Percentiles rank a stretch among this genome's conserved stretches.
These are phyloP conservation scores for Graphiopsis chlorocephala DNA, from an alignment of 2,329 filamentous ascomycete species.

Conservation along the genomic window DNA sequence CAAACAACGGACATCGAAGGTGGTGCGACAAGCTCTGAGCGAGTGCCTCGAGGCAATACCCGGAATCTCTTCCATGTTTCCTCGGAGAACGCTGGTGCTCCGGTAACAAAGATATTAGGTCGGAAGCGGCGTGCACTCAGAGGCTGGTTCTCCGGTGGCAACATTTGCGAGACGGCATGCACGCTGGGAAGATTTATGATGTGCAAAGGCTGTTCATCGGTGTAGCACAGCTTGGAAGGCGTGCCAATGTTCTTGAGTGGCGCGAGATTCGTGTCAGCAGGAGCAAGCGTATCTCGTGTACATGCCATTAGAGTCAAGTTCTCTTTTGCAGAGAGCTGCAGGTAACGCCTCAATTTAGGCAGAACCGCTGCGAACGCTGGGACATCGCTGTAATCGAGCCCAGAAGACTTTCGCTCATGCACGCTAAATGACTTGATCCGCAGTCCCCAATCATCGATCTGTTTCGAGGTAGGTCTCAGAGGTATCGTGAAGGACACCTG, in stretches of 20 bases:
- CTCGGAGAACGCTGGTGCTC: neutral
- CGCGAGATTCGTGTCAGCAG: neutral
- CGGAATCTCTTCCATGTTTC: neutral
- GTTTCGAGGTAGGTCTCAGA: neutral
- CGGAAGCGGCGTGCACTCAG: constrained; percentile 2
- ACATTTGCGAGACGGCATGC: neutral
- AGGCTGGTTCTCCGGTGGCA: neutral
- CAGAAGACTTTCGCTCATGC: neutral
- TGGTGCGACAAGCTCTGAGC: neutral
- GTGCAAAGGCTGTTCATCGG: constrained; percentile 3
- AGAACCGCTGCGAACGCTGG: neutral
- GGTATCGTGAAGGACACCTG: neutral
- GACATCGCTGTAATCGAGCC: neutral
- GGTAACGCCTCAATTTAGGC: neutral
- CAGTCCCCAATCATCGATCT: neutral
- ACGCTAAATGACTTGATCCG: neutral
- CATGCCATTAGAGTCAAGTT: constrained; percentile 66
- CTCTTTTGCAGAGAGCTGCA: constrained; percentile 76
- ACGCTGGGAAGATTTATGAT: constrained; percentile 5
- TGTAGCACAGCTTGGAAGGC: neutral
- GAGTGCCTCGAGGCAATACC: neutral
- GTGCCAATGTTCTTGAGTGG: neutral
- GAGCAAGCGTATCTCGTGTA: neutral
- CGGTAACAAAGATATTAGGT: constrained; percentile 1
- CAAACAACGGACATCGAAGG: constrained; percentile 7